These are phyloP conservation scores for Rosa persica DNA, from an alignment of 306 rosid genomes.

Conservation along the genomic window DNA sequence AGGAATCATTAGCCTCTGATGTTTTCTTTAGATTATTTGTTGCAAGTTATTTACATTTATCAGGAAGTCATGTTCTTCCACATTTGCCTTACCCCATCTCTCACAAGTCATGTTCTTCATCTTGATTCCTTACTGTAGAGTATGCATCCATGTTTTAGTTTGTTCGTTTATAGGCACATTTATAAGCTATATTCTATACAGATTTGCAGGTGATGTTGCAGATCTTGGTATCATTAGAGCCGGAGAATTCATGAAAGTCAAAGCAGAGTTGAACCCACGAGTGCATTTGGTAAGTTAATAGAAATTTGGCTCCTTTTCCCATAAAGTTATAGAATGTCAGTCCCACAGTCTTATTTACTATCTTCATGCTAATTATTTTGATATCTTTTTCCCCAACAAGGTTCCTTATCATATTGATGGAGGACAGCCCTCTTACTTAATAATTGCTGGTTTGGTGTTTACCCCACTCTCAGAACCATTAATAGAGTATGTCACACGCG, in stretches of 20 bases:
- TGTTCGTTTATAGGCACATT: neutral
- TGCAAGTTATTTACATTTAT: neutral
- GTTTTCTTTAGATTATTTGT: neutral
- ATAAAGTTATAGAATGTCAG: neutral
- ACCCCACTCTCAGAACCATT: conserved; percentile 95
- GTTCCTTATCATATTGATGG: conserved; percentile 88
- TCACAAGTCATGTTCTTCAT: neutral
- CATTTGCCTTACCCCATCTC: neutral
- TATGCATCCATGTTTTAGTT: neutral
- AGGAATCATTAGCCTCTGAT: neutral
- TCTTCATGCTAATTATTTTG: conserved; percentile 33
- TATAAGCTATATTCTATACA: conserved; percentile 38
- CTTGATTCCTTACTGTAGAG: neutral
- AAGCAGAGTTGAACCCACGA: conserved; percentile 71
- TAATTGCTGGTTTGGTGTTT: conserved; percentile 94
- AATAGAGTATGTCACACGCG: conserved; percentile 67
- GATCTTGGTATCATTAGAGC: conserved; percentile 88
- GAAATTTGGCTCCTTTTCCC: conserved; percentile 16
- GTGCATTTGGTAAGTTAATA: conserved; percentile 71
- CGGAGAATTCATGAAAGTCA: conserved; percentile 60
- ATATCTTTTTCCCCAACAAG: conserved; percentile 32
- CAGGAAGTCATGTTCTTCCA: neutral
- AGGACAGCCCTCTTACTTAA: conserved; percentile 90
- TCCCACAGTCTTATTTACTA: neutral
- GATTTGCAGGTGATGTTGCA: conserved; percentile 90